Evolutionary conservation across 164 flowering plant genomes (phyloP).

Genomic region (Aristolochia californica): DNA sequence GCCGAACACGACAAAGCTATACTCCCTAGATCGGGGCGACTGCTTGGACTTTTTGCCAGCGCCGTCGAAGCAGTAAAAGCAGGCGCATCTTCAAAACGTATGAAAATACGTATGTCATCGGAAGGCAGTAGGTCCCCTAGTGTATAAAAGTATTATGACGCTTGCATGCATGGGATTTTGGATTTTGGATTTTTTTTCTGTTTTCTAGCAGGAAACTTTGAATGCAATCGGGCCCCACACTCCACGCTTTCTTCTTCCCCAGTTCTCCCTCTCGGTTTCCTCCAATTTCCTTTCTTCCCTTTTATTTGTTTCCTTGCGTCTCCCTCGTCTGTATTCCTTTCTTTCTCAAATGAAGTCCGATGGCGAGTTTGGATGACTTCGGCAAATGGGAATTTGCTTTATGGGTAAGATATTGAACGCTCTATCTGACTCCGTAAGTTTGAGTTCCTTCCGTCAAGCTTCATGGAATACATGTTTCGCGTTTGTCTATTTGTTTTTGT

Average conservation of each 20-base stretch:
- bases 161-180: background rate
- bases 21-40: no score
- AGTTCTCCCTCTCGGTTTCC: background rate
- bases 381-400: background rate
- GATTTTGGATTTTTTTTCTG: background rate
- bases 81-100: no score
- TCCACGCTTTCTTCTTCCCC: constrained; percentile 1
- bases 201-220: background rate
- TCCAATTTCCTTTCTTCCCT: background rate
- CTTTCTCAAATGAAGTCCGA: background rate
- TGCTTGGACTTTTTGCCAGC: no score
- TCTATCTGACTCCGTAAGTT: background rate
- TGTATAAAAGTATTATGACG: no score
- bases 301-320: background rate
- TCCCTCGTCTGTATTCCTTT: constrained; percentile 1
- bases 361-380: background rate
- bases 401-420: background rate
- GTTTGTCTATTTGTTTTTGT: background rate
- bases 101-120: no score
- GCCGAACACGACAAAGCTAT: no score
- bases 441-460: background rate
- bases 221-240: background rate
- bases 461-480: background rate
- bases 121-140: no score
- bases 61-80: no score